Evolutionary conservation across 768 basidiomycete species (phyloP).

Genomic region (Filobasidium wieringae): DNA sequence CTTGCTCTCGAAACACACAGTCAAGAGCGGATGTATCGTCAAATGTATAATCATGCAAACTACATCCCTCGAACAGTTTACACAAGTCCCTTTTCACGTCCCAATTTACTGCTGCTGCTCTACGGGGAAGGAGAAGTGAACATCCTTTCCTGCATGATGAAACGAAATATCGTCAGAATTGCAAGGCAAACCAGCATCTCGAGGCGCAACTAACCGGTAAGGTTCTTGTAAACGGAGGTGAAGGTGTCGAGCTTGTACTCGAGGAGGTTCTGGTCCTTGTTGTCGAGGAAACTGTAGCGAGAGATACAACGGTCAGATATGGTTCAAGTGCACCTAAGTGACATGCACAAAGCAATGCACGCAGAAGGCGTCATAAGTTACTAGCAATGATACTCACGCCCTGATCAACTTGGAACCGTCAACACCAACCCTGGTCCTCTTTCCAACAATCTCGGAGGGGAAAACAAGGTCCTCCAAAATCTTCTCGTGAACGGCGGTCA

Average conservation of each 20-base stretch:
- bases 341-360: no score
- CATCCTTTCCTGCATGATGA: slow-evolving; percentile 90
- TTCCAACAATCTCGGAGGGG: slow-evolving; percentile 98
- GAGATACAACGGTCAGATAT: no score
- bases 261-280: slow-evolving; percentile 92
- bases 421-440: slow-evolving; percentile 83
- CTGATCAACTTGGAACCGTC: slow-evolving; percentile 93
- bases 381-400: slow-evolving; percentile 67
- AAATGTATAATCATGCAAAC: no score
- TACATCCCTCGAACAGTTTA: no score
- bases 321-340: no score
- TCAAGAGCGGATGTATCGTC: no score
- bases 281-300: slow-evolving; percentile 71
- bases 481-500: slow-evolving; percentile 94
- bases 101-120: not conserved
- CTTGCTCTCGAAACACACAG: no score
- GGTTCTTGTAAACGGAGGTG: slow-evolving; percentile 72
- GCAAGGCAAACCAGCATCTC: not conserved
- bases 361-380: not conserved
- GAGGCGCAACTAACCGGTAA: slow-evolving; percentile 9
- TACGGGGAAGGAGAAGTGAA: slow-evolving; percentile 41
- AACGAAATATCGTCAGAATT: slow-evolving; percentile 24
- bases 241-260: slow-evolving; percentile 99
- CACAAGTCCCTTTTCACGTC: no score
- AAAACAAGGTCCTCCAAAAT: slow-evolving; percentile 98